Conservation (phyloP, 345 rosid genomes). For the Sapria himalayana region DNA sequence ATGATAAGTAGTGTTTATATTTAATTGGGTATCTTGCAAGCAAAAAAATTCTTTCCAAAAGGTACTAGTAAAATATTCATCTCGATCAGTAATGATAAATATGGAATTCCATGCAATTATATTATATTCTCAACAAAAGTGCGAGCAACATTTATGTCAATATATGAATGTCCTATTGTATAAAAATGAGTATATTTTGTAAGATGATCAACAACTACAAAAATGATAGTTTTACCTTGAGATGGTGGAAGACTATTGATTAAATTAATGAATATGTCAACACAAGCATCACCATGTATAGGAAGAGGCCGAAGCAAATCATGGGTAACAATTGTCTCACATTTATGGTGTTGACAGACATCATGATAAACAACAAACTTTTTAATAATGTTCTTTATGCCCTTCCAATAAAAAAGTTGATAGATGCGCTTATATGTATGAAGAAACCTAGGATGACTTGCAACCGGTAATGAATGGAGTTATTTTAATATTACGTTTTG, state of each 20-base stretch:
- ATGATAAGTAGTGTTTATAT: background rate
- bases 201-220: no score
- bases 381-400: background rate
- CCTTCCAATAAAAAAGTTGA: background rate
- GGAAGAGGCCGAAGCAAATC: background rate
- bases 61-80: background rate
- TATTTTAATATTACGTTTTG: background rate
- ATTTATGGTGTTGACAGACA: conserved; percentile 1
- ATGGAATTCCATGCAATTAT: background rate
- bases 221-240: no score
- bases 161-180: background rate
- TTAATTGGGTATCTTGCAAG: background rate
- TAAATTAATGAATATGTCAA: no score
- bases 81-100: background rate
- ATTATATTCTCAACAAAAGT: background rate
- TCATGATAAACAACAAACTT: background rate
- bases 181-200: no score
- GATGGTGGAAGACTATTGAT: no score
- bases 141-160: background rate
- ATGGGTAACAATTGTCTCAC: background rate
- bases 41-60: background rate
- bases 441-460: background rate
- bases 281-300: background rate
- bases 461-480: conserved; percentile 1
- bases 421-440: background rate